Conservation (phyloP, 148 eudicot species). For the Heliosperma pusillum region DNA sequence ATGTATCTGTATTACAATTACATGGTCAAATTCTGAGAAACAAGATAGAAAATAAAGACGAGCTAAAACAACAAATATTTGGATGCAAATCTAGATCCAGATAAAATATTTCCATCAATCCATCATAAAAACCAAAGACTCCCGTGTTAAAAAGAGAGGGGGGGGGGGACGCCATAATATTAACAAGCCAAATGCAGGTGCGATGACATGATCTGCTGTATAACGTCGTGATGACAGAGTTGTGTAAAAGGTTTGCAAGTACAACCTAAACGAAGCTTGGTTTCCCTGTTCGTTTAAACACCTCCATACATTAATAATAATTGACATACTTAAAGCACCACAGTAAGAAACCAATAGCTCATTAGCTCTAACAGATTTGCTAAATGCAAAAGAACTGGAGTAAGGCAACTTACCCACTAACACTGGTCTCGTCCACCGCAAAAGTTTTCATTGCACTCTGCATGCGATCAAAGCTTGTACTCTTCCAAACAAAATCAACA, state of each 20-base stretch:
- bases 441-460: slow-evolving; percentile 98
- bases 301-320: neutral
- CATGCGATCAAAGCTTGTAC: slow-evolving; percentile 99
- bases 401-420: slow-evolving; percentile 75
- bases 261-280: neutral
- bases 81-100: neutral
- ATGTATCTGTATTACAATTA: slow-evolving; percentile 56
- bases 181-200: too few species aligned
- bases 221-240: neutral
- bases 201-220: neutral
- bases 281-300: neutral
- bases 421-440: slow-evolving; percentile 99
- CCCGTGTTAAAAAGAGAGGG: neutral
- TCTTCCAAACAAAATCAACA: slow-evolving; percentile 99
- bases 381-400: neutral
- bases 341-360: neutral
- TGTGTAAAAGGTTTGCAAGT: neutral
- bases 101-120: neutral
- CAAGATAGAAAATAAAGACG: neutral
- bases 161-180: too few species aligned
- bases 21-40: slow-evolving; percentile 12
- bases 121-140: neutral
- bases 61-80: neutral
- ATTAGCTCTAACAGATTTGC: neutral
- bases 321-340: neutral